phyloP scores from a whole-genome alignment of 768 basidiomycete species.

The Lactifluus volemus region DNA sequence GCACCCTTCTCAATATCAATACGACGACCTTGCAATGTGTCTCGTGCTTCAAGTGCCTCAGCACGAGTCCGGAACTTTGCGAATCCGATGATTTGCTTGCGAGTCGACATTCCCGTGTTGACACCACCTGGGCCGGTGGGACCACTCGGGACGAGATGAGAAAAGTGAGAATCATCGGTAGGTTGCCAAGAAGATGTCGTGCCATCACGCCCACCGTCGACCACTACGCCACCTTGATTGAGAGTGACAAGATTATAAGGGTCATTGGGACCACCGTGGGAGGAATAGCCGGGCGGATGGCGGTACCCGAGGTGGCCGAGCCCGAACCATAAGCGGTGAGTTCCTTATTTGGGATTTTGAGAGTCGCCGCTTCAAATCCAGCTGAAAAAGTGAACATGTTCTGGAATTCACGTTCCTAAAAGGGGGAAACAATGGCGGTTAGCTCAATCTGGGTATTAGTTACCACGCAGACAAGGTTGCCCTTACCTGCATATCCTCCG shows the following conservation, averaged over 20 bases:
- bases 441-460: slow-evolving; percentile 10
- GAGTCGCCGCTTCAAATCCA: slow-evolving; percentile 94
- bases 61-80: slow-evolving; percentile 87
- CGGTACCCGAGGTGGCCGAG: slow-evolving; percentile 5
- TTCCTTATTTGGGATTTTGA: slow-evolving; percentile 95
- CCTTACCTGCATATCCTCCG: slow-evolving; percentile 94
- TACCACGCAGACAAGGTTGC: neutral
- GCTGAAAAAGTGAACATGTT: slow-evolving; percentile 97
- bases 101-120: slow-evolving; percentile 38
- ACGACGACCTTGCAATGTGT: slow-evolving; percentile 78
- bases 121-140: slow-evolving; percentile 11
- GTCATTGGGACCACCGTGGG: slow-evolving; percentile 53
- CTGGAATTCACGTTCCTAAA: slow-evolving; percentile 95
- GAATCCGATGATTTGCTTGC: slow-evolving; percentile 97
- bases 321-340: slow-evolving; percentile 59
- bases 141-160: slow-evolving; percentile 21
- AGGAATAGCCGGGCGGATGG: slow-evolving; percentile 21
- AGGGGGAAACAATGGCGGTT: slow-evolving; percentile 11
- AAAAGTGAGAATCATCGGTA: slow-evolving; percentile 30
- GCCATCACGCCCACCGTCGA: slow-evolving; percentile 69
- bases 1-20: slow-evolving; percentile 92
- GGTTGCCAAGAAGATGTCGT: slow-evolving; percentile 56
- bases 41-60: slow-evolving; percentile 82
- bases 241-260: slow-evolving; percentile 79
- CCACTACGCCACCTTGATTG: slow-evolving; percentile 76